Conservation (phyloP, 805 yeast genomes). For the Lipomyces starkeyi region DNA sequence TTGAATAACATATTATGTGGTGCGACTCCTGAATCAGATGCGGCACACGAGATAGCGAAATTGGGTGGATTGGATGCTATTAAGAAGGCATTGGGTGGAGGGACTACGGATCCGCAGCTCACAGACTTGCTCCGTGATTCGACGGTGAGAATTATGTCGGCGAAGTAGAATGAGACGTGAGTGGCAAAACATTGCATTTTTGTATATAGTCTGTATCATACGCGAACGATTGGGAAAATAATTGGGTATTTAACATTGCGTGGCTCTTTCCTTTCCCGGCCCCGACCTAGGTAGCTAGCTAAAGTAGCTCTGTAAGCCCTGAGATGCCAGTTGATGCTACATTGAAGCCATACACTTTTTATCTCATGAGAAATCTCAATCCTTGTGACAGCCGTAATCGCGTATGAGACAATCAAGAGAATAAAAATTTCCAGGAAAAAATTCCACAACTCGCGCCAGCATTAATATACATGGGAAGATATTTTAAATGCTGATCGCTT, state of each 20-base stretch:
- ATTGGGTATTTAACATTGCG: too few species aligned
- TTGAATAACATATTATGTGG: constrained; percentile 36
- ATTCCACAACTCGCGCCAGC: too few species aligned
- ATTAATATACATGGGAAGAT: too few species aligned
- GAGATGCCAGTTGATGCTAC: too few species aligned
- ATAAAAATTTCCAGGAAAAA: too few species aligned
- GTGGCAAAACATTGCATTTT: neutral
- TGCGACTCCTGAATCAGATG: neutral
- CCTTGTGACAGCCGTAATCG: too few species aligned
- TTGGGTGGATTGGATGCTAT: constrained; percentile 9
- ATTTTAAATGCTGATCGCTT: too few species aligned
- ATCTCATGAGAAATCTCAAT: too few species aligned
- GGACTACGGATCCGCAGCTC: neutral
- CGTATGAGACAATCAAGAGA: too few species aligned
- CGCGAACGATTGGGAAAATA: neutral
- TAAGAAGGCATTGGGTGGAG: neutral
- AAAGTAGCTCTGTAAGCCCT: too few species aligned
- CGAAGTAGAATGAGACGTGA: neutral
- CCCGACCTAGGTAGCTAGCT: neutral
- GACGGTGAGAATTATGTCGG: neutral
- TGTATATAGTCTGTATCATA: neutral
- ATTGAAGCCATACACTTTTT: too few species aligned
- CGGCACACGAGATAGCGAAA: neutral
- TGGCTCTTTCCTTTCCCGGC: neutral
- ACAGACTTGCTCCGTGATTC: constrained; percentile 3